These are phyloP conservation scores for Suillus discolor DNA, from an alignment of 768 basidiomycete species.

Conservation along the genomic window DNA sequence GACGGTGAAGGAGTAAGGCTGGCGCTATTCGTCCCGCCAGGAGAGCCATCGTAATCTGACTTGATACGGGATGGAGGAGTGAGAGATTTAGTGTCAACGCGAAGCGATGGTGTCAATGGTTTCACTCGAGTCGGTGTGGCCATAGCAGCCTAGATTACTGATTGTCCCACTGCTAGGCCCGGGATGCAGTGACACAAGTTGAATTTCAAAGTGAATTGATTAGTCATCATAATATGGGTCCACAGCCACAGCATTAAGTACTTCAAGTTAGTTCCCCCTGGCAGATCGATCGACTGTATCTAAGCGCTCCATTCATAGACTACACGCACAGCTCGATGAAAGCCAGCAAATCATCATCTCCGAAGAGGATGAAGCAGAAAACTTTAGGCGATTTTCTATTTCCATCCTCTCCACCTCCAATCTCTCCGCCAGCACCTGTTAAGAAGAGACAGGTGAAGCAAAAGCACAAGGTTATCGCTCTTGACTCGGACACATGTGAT, in stretches of 20 bases:
- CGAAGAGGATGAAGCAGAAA: constrained; percentile 43
- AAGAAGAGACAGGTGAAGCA: constrained; percentile 15
- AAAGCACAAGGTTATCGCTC: constrained; percentile 17
- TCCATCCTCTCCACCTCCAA: constrained; percentile 31
- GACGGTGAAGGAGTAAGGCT: constrained; percentile 25
- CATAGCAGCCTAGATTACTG: constrained; percentile 1
- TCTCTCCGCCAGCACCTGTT: constrained; percentile 17
- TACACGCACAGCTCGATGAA: constrained; percentile 15
- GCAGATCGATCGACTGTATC: background rate
- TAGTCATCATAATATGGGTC: background rate
- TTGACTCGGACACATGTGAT: constrained; percentile 23
- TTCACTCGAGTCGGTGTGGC: constrained; percentile 4
- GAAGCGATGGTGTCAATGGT: constrained; percentile 12
- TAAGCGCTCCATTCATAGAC: background rate
- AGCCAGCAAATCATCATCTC: constrained; percentile 15
- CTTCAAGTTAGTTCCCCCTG: background rate
- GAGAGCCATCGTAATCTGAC: background rate
- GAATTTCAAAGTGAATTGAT: background rate
- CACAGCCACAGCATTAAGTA: background rate
- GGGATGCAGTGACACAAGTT: no score
- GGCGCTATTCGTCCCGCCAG: constrained; percentile 4
- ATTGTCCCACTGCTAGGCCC: no score
- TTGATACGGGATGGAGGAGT: constrained; percentile 3
- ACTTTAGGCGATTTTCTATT: constrained; percentile 41
- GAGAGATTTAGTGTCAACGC: constrained; percentile 14